Base-by-base conservation (phyloP, 345 rosid genomes). In the Hypericum perforatum region DNA sequence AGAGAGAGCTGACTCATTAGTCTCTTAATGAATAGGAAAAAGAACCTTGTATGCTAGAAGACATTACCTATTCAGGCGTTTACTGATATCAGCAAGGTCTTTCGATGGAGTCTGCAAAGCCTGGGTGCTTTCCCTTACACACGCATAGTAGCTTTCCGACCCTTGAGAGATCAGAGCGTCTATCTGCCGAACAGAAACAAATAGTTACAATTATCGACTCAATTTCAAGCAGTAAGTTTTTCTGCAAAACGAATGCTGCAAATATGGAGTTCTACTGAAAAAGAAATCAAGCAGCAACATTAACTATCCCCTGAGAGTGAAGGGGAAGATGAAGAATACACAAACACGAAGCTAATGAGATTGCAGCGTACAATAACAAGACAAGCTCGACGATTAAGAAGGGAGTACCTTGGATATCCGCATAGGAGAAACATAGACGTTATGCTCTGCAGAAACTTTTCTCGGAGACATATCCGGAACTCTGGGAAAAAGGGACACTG, bases 61-160 rank as follows among this genome's bases (percentile, higher is more conserved):
- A 22, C 32, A 22, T 22, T 22, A 92, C 97, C 88, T 63, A 49
- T 92, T 92, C 76, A 92, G 67, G 53, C 81, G 94, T 73, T 80
- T 78, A 65, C 88, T 92, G 54, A 89, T 92, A 54, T 79, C 99
- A 8, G 82, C 76, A 36, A 92, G 75, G 72, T 89, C 97, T 64
- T 92, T 92, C 6, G 99, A 92, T 52, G 99, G 99, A 80, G 97
- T 92, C 67, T 84, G 94, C 64, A 78, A 92, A 13, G 98, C 97
- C 50, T 74, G 97, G 6, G 97, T 92, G 65, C 97, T 88, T 78
- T 92, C 99, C 59, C 98, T 96, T 51, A 92, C 96, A 76, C 96
- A 88, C 44, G 97, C 95, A 60, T 92, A 92, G 65, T 79, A 85
- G 73, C 98, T 92, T 70, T 73, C 83, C 11, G 91, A 76, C 75